phyloP scores from a whole-genome alignment of 805 yeast species.

The Saturnispora besseyi region DNA sequence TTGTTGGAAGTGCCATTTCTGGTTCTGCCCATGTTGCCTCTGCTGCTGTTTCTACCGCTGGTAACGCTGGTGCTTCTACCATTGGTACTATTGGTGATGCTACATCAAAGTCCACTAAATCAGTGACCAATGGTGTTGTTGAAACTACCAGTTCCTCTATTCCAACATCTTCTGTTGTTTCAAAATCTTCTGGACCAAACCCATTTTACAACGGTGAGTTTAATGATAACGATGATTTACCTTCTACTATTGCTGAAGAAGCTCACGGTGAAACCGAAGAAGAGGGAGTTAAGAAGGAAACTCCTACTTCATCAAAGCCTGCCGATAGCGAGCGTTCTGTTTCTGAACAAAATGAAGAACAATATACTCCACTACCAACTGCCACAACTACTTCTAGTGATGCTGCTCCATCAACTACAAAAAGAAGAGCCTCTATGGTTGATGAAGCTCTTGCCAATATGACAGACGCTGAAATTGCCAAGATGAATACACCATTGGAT shows the following conservation, averaged over 20 bases:
- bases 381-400: constrained; percentile 9
- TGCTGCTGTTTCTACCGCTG: constrained; percentile 7
- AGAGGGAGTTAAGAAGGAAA: background rate
- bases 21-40: constrained; percentile 12
- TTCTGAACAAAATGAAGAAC: background rate
- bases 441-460: constrained; percentile 24
- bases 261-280: constrained; percentile 1
- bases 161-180: constrained; percentile 14
- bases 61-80: constrained; percentile 14
- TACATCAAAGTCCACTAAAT: constrained; percentile 16
- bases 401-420: constrained; percentile 9
- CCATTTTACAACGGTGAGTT: constrained; percentile 12
- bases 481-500: constrained; percentile 24
- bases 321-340: background rate
- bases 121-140: constrained; percentile 9
- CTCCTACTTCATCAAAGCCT: background rate
- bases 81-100: constrained; percentile 13
- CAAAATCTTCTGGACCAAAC: constrained; percentile 9
- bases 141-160: constrained; percentile 12
- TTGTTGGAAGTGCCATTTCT: constrained; percentile 8
- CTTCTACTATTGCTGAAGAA: constrained; percentile 17
- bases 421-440: constrained; percentile 26
- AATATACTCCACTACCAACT: constrained; percentile 3
- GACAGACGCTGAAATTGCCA: constrained; percentile 21
- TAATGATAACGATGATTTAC: constrained; percentile 8